phyloP scores from a whole-genome alignment of 148 eudicot genomes.

The Vaccinium macrocarpon region DNA sequence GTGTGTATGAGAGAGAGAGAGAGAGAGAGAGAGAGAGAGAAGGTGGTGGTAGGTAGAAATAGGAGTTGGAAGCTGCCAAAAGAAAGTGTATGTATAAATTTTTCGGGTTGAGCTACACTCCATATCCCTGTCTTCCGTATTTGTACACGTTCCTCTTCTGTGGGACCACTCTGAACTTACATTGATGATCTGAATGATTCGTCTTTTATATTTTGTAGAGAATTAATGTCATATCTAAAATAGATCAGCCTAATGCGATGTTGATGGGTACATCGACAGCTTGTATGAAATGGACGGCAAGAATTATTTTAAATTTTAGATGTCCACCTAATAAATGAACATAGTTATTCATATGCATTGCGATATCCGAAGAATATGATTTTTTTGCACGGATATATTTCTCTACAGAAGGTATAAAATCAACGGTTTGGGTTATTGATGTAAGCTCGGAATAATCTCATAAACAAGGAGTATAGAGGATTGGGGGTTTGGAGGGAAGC shows the following conservation, averaged over 20 bases:
- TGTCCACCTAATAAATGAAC: not conserved
- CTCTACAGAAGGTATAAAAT: not conserved
- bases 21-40: not conserved
- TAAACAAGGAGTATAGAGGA: not conserved
- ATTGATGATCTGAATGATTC: not conserved
- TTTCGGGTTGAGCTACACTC: not conserved
- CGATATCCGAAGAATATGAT: not conserved
- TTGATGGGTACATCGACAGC: not conserved
- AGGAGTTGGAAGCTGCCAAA: conserved; percentile 15
- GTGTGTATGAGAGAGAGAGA: not conserved
- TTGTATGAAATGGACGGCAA: not conserved
- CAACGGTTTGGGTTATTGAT: not conserved
- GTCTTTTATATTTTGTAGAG: not conserved
- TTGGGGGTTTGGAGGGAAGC: not conserved
- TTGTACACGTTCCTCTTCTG: not conserved
- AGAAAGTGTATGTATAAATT: not conserved
- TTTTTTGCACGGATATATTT: not conserved
- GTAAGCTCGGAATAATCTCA: not conserved
- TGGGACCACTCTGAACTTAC: not conserved
- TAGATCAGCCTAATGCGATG: not conserved
- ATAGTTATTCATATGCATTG: not conserved
- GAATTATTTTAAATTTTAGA: not conserved
- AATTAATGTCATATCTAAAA: not conserved
- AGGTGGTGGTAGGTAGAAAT: conserved; percentile 4
- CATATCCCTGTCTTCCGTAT: not conserved